Conservation (phyloP, 2,329 filamentous ascomycete species). For the Alternaria burnsii region DNA sequence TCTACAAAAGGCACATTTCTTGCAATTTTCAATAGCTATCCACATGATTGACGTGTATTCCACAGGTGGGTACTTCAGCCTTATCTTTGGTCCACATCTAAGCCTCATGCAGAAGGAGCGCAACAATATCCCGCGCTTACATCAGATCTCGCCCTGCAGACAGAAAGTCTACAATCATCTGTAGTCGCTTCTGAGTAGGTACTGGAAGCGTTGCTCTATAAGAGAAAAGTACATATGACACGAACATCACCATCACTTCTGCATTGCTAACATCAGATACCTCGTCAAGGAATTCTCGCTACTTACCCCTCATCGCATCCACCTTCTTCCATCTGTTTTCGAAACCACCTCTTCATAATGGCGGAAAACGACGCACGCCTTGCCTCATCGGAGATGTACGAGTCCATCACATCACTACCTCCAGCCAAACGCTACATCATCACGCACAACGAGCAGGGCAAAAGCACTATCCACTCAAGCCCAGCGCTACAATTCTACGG, state of each 20-base stretch:
- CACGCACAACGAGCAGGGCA: constrained; percentile 44
- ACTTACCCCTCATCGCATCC: neutral
- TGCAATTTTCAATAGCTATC: neutral
- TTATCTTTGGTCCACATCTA: neutral
- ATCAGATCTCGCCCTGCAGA: neutral
- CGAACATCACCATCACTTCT: neutral
- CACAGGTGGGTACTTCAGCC: neutral
- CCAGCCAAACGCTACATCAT: constrained; percentile 47
- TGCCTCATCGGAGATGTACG: constrained; percentile 8
- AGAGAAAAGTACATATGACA: neutral
- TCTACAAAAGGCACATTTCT: neutral
- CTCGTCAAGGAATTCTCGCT: neutral
- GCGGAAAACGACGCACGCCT: constrained; percentile 14
- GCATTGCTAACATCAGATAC: neutral
- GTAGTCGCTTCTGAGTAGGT: neutral
- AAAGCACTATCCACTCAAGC: constrained; percentile 50
- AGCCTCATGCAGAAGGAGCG: neutral
- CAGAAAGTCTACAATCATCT: neutral
- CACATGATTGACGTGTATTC: neutral
- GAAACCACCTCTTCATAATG: constrained; percentile 8
- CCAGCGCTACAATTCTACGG: constrained; percentile 25
- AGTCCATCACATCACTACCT: constrained; percentile 28
- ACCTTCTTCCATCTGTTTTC: neutral
- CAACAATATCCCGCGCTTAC: neutral
- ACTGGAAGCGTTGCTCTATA: neutral